phyloP scores from a whole-genome alignment of 345 rosid genomes.

The Camelina laxa region DNA sequence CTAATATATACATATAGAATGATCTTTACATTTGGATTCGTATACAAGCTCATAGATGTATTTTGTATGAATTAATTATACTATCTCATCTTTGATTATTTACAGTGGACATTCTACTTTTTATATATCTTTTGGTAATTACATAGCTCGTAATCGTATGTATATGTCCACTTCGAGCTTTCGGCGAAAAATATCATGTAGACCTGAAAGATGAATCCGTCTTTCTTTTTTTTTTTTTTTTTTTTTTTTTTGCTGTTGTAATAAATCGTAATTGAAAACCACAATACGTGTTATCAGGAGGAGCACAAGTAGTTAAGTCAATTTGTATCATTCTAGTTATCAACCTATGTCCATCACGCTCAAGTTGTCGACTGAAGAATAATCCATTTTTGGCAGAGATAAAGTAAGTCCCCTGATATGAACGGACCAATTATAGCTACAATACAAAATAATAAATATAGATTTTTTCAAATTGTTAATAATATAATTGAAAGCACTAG shows the following conservation, averaged over 20 bases:
- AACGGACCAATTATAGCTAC: slow-evolving; percentile 3
- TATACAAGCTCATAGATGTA: too few relatives aligned
- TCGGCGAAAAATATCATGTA: background rate
- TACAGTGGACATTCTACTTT: background rate
- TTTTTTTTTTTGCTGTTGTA: too few relatives aligned
- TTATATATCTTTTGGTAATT: background rate
- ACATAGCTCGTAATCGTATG: background rate
- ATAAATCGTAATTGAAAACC: background rate
- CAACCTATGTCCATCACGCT: background rate
- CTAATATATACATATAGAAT: too few relatives aligned
- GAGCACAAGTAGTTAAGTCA: background rate
- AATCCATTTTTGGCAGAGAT: slow-evolving; percentile 6
- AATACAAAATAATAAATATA: slow-evolving; percentile 18
- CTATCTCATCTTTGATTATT: background rate
- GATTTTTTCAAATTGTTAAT: background rate
- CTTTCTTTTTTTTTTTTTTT: too few relatives aligned
- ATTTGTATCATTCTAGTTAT: slow-evolving; percentile 19
- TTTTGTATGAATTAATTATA: too few relatives aligned
- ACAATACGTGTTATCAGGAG: background rate
- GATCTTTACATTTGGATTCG: too few relatives aligned
- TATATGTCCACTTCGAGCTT: background rate
- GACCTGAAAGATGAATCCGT: background rate
- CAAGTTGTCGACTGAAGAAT: slow-evolving; percentile 17
- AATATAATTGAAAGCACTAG: background rate
- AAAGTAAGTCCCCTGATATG: background rate